Evolutionary conservation across 2,329 filamentous ascomycete genomes (phyloP).

Genomic region (Fusarium anthophilum): DNA sequence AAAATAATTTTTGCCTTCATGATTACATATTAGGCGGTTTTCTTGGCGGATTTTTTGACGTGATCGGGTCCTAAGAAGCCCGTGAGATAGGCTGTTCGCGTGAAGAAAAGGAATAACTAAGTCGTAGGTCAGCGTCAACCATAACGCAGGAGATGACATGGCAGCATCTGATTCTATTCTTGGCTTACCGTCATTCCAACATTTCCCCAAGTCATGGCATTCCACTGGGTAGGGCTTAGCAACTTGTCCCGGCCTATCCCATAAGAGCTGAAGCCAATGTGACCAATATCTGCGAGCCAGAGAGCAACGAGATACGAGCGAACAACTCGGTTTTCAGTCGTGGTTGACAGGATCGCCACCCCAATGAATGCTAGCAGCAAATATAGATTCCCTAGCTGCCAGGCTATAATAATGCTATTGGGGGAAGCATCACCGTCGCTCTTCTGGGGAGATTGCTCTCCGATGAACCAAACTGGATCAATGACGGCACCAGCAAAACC

Average conservation of each 20-base stretch:
- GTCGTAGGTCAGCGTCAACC: neutral
- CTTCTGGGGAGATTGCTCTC: conserved; percentile 64
- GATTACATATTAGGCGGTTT: conserved; percentile 31
- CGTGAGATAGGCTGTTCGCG: conserved; percentile 65
- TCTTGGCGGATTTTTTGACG: conserved; percentile 36
- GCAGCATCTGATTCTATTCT: neutral
- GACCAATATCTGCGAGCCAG: conserved; percentile 73
- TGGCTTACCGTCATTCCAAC: conserved; percentile 69
- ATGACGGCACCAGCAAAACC: conserved; percentile 67
- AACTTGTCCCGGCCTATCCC: conserved; percentile 66
- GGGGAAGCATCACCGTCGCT: conserved; percentile 50
- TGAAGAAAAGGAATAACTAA: conserved; percentile 64
- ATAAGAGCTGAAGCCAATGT: conserved; percentile 69
- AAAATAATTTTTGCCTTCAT: neutral
- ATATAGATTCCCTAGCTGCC: conserved; percentile 77
- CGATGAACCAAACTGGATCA: conserved; percentile 69
- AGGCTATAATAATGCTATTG: conserved; percentile 65
- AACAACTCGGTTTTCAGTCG: conserved; percentile 71
- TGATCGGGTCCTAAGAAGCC: conserved; percentile 66
- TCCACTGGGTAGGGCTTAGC: conserved; percentile 68
- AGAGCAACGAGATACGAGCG: conserved; percentile 73
- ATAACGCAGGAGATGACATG: neutral
- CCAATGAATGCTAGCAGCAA: conserved; percentile 72
- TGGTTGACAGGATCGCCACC: conserved; percentile 70
- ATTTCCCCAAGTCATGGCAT: conserved; percentile 78